Evolutionary conservation across 2,329 filamentous ascomycete species (phyloP).

Genomic region (Sarocladium oryzae): DNA sequence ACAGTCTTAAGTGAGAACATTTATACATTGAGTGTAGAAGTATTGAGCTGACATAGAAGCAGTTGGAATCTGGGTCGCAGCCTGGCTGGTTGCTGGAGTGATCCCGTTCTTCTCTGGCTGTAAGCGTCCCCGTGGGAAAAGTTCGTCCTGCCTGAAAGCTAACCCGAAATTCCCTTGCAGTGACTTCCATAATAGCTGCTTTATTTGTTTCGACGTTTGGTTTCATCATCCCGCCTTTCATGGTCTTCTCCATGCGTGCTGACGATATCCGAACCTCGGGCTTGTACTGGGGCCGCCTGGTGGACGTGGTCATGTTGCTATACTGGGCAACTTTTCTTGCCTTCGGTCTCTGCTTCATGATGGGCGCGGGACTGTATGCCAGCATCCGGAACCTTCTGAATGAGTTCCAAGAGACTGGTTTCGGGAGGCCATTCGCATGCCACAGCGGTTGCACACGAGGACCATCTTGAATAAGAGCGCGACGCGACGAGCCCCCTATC

Average conservation of each 20-base stretch:
- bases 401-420: not conserved
- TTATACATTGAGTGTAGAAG: too few relatives aligned
- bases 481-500: too few relatives aligned
- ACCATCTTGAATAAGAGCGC: not conserved
- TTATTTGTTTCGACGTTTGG: conserved; percentile 10
- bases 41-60: not conserved
- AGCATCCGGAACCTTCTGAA: not conserved
- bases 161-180: too few relatives aligned
- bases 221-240: conserved; percentile 5
- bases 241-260: conserved; percentile 9
- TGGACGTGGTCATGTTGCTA: not conserved
- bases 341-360: not conserved
- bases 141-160: too few relatives aligned
- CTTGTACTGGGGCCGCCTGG: not conserved
- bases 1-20: not conserved
- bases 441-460: not conserved
- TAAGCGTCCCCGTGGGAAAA: too few relatives aligned
- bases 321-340: not conserved
- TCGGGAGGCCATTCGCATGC: not conserved
- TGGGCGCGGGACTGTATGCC: not conserved
- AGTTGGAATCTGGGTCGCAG: conserved; percentile 7
- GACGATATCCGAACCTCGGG: not conserved
- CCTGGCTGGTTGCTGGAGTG: conserved; percentile 6
- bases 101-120: conserved; percentile 9
- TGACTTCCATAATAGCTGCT: conserved; percentile 10